A percentile compares a stretch with the other conserved stretches of the same genome.
These are phyloP conservation scores for Mycena vitilis DNA, from an alignment of 768 basidiomycete genomes.

Conservation along the genomic window DNA sequence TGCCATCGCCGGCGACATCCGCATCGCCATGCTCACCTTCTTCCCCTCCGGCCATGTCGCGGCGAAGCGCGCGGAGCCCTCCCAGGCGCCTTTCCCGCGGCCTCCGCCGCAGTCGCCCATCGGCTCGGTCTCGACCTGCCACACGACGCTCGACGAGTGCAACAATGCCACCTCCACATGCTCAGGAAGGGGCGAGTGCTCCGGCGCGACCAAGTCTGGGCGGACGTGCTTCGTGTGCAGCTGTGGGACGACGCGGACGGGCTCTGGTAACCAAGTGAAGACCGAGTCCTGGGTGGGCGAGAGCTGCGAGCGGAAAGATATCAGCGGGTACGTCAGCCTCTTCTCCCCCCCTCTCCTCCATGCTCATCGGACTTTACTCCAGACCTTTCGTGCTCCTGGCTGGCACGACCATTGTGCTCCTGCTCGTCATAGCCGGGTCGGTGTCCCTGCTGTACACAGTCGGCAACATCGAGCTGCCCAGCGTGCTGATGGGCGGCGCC, in stretches of 20 bases:
- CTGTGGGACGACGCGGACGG: slow-evolving; percentile 62
- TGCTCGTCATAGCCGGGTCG: slow-evolving; percentile 75
- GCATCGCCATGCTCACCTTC: slow-evolving; percentile 67
- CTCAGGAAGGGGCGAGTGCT: slow-evolving; percentile 78
- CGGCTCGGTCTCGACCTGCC: slow-evolving; percentile 72
- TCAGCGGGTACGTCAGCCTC: slow-evolving; percentile 73
- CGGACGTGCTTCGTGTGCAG: slow-evolving; percentile 66
- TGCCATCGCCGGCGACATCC: slow-evolving; percentile 52
- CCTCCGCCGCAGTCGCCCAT: slow-evolving; percentile 65
- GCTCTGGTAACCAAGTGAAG: slow-evolving; percentile 62
- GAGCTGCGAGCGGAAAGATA: slow-evolving; percentile 81
- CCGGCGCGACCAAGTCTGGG: slow-evolving; percentile 68
- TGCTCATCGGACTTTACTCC: slow-evolving; percentile 18
- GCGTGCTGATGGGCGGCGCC: slow-evolving; percentile 74
- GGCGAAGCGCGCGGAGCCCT: slow-evolving; percentile 55
- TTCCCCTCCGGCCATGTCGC: slow-evolving; percentile 42
- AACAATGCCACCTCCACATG: slow-evolving; percentile 72
- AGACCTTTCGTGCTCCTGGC: slow-evolving; percentile 82
- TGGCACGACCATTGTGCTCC: slow-evolving; percentile 73
- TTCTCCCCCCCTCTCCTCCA: not conserved
- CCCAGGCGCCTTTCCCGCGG: slow-evolving; percentile 61
- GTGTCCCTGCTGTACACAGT: slow-evolving; percentile 73
- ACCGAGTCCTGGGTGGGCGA: slow-evolving; percentile 80
- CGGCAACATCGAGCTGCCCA: slow-evolving; percentile 75
- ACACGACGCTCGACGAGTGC: slow-evolving; percentile 64